Percentiles rank a stretch among this genome's conserved stretches.
These are phyloP conservation scores for Fusarium pseudoanthophilum DNA, from an alignment of 2,329 filamentous ascomycete species.

Conservation along the genomic window DNA sequence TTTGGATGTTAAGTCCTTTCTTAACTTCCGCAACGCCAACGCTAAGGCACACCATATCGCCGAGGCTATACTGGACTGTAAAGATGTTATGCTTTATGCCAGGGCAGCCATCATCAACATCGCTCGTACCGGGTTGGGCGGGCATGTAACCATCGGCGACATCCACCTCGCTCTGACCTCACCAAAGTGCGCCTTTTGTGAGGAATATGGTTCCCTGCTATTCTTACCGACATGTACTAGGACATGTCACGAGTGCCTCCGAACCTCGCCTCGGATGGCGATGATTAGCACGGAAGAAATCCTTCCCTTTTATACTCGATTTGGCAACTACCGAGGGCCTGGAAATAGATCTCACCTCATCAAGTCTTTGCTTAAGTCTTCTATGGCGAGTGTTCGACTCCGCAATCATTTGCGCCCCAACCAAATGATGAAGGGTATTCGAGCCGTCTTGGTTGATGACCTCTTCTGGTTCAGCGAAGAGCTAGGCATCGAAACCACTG, in stretches of 20 bases:
- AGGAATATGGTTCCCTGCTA: accelerated
- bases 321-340: accelerated
- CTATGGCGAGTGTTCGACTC: accelerated
- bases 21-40: neutral
- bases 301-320: accelerated
- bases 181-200: neutral
- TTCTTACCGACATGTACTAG: neutral
- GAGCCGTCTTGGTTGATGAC: neutral
- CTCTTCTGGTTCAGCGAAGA: no score
- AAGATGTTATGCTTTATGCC: accelerated
- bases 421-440: accelerated
- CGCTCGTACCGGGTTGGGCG: neutral
- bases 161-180: no score
- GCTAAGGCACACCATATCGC: accelerated
- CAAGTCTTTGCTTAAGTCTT: accelerated
- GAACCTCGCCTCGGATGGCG: neutral
- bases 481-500: no score
- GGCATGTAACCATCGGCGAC: no score
- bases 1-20: neutral
- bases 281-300: neutral
- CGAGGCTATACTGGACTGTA: accelerated
- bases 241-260: accelerated
- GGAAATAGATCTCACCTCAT: accelerated
- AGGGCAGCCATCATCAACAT: accelerated
- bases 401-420: accelerated